A percentile compares a stretch with the other conserved stretches of the same genome.
Evolutionary conservation across 768 basidiomycete species (phyloP).

Genomic region (Kwoniella mangroviensis): DNA sequence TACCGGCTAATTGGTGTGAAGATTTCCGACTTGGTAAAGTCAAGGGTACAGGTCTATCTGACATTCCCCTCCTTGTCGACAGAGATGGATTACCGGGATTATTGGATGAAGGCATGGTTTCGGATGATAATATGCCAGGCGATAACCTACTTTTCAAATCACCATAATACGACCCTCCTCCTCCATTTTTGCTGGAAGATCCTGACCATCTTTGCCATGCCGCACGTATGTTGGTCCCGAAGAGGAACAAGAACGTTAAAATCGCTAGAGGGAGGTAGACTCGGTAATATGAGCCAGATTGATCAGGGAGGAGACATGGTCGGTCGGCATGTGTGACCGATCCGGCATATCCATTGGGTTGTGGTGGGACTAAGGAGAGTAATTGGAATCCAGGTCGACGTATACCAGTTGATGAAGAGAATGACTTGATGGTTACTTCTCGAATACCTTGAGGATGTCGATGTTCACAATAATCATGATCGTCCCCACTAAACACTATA

Average conservation of each 20-base stretch:
- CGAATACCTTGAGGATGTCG: slow-evolving; percentile 63
- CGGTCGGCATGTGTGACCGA: slow-evolving; percentile 64
- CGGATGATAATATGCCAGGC: slow-evolving; percentile 21
- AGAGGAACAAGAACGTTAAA: slow-evolving; percentile 63
- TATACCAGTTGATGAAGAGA: slow-evolving; percentile 89
- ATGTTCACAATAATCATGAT: slow-evolving; percentile 93
- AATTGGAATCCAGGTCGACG: slow-evolving; percentile 85
- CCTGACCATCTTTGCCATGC: slow-evolving; percentile 40
- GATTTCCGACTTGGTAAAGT: slow-evolving; percentile 42
- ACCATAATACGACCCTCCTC: slow-evolving; percentile 7
- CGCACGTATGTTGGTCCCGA: slow-evolving; percentile 47
- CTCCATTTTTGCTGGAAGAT: background rate
- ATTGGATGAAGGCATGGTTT: slow-evolving; percentile 13
- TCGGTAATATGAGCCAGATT: slow-evolving; percentile 74
- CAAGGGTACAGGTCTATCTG: slow-evolving; percentile 45
- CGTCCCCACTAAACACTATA: slow-evolving; percentile 84
- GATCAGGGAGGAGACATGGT: slow-evolving; percentile 82
- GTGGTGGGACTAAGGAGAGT: slow-evolving; percentile 69
- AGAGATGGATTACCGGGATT: slow-evolving; percentile 1
- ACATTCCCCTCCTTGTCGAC: slow-evolving; percentile 12
- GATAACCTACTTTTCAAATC: slow-evolving; percentile 29
- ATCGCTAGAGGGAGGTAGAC: slow-evolving; percentile 71
- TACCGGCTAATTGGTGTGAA: slow-evolving; percentile 33
- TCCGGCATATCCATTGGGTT: slow-evolving; percentile 51
- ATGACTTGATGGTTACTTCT: slow-evolving; percentile 85